These are phyloP conservation scores for Cadophora malorum DNA, from an alignment of 2,329 filamentous ascomycete species.

Conservation along the genomic window DNA sequence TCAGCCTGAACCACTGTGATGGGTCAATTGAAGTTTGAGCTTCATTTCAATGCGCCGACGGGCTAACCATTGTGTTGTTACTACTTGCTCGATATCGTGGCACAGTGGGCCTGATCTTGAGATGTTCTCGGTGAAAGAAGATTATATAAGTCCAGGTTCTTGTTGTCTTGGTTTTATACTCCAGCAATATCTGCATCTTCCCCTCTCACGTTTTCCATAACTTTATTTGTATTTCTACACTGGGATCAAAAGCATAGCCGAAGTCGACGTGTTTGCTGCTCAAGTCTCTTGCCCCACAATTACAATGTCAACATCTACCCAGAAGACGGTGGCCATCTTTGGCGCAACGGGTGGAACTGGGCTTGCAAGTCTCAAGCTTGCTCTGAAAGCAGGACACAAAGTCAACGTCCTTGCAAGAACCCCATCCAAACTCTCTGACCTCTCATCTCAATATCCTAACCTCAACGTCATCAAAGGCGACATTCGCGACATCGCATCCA, in stretches of 20 bases:
- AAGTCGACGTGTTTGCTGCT: background rate
- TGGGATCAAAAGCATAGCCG: too few species aligned
- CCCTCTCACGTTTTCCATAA: background rate
- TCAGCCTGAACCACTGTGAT: background rate
- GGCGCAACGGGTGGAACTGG: conserved; percentile 58
- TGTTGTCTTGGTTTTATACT: background rate
- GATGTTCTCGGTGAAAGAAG: background rate
- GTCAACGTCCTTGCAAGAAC: conserved; percentile 55
- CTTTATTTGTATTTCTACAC: background rate
- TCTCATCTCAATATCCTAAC: conserved; percentile 45
- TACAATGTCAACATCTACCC: conserved; percentile 17
- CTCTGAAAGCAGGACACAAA: conserved; percentile 53
- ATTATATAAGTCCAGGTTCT: conserved; percentile 2
- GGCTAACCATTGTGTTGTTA: background rate
- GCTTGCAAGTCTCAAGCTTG: conserved; percentile 53
- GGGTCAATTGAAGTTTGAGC: background rate
- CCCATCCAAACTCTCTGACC: conserved; percentile 54
- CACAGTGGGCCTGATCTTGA: background rate
- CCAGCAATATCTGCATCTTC: background rate
- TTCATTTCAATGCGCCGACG: background rate
- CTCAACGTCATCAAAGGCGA: conserved; percentile 56
- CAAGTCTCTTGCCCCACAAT: background rate
- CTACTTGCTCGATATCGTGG: background rate
- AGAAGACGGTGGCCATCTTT: conserved; percentile 55
- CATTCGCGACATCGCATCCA: conserved; percentile 50